Evolutionary conservation across 2,329 filamentous ascomycete species (phyloP).

Genomic region (Byssothecium circinans): DNA sequence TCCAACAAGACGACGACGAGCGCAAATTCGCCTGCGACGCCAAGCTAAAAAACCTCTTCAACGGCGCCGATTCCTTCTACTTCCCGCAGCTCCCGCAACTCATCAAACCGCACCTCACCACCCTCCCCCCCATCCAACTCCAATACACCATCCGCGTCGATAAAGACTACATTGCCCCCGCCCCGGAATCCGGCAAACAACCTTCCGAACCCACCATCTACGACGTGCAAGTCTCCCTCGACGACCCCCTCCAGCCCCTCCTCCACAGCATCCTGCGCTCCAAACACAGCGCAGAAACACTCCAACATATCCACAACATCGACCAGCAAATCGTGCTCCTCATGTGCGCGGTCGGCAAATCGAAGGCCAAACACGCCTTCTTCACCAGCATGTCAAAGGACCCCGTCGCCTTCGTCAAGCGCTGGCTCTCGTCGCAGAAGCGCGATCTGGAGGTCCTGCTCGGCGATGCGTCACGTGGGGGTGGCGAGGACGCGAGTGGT

Average conservation of each 20-base stretch:
- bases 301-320: conserved; percentile 73
- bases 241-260: conserved; percentile 78
- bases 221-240: conserved; percentile 81
- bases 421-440: conserved; percentile 90
- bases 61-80: conserved; percentile 69
- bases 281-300: conserved; percentile 58
- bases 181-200: conserved; percentile 70
- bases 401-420: conserved; percentile 78
- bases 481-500: conserved; percentile 54
- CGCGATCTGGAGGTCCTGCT: conserved; percentile 85
- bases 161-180: conserved; percentile 52
- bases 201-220: conserved; percentile 78
- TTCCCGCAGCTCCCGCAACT: conserved; percentile 85
- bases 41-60: conserved; percentile 74
- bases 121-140: conserved; percentile 79
- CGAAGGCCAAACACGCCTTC: conserved; percentile 89
- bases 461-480: conserved; percentile 70
- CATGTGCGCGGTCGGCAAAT: conserved; percentile 78
- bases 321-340: conserved; percentile 86
- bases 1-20: conserved; percentile 95
- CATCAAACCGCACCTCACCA: conserved; percentile 74
- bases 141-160: conserved; percentile 94
- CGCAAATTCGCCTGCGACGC: conserved; percentile 90
- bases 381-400: conserved; percentile 77
- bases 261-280: conserved; percentile 52